Base-by-base conservation (phyloP, 1,139 yeast species). In the Pneumocystis sp. region DNA sequence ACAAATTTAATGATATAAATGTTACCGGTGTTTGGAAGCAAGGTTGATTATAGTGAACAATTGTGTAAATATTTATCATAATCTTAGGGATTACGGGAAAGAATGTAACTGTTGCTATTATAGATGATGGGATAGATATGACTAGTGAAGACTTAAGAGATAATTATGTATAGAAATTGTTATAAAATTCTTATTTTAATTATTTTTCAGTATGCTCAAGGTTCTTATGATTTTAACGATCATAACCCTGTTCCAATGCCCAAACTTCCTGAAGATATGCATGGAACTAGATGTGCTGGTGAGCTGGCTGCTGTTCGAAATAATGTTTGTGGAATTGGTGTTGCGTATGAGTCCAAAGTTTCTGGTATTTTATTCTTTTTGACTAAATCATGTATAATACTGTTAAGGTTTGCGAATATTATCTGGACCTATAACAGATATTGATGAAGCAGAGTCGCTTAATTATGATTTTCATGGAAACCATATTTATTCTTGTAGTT, bases 281-380 rank as follows among this genome's bases (percentile, higher is more conserved):
- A 95, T 74, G 99, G 99, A 2, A 95, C 99, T 0, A 80, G 99
- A 70, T 95, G 99, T 78, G 98, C 98, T 0, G 98, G 97, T 44
- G 98, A 95, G 75, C 87, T 95, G 66, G 97, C 97, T 0, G 95
- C 86, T 1, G 91, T 84, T 66, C 77, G 78, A 64, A 93, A 95
- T 74, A 87, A 85, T 59, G 85, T 80, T 29, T 95, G 99, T 77
- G 98, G 98, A 45, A 81, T 95, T 4, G 99, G 99, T 59, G 96
- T 91, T 8, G 97, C 97, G 0, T 91, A 83, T 72, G 83, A 83
- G 64, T 85, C 96, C 3, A 83, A 85, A 72, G 96, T 95, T 1
- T 82, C 96, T 8, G 99, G 98, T 0, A 83, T 95, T 40, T 50
- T 50, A 17, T 45, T 44, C 29, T 10, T 25, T 50, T 50, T 50